Base-by-base conservation (phyloP, 345 rosid species). In the Brassica nigra region DNA sequence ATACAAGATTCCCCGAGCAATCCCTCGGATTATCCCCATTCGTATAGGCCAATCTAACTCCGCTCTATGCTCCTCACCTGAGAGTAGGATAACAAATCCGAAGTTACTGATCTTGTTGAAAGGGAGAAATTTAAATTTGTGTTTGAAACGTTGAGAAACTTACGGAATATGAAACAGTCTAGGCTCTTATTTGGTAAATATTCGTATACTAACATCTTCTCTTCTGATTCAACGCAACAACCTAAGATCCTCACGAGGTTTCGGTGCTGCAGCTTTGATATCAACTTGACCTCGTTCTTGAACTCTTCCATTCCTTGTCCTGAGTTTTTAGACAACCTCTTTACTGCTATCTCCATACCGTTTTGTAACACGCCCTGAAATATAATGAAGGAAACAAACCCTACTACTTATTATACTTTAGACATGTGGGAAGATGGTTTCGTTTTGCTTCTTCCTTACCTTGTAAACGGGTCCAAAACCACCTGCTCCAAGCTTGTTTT, bases 381-480 rank as follows among this genome's bases (percentile, higher is more conserved):
- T n/a, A 71, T 12, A 27, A 64, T 33, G 16, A 37, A 29, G 9
- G 1, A 68, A 47, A 4, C 18, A 44, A 36, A 18, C 6, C 52
- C 0, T 34, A 8, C 68, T 11, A 37, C 6, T 57, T 39, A 42
- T 12, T 15, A 0, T 16, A 7, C 49, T 15, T 12, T 12, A 44
- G 54, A 14, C 54, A 49, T 23, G 31, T 20, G 4, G 6, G 27
- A 20, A 10, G 39, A 18, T 47, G 27, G 42, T 36, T 1, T 61
- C 1, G 5, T 58, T 72, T 55, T 71, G 47, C 28, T 44, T 62
- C 65, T 74, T 79, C 20, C 36, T 27, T 78, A 88, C 96, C 90
- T 88, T 89, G 47, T 89, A 91, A 47, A 91, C 97, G 0, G 89
- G 37, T 44, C 97, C 97, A 33, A 91, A 91, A 6, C 97, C 93